Evolutionary conservation across 2,329 filamentous ascomycete species (phyloP).

Genomic region (Cordyceps cateniannulata): DNA sequence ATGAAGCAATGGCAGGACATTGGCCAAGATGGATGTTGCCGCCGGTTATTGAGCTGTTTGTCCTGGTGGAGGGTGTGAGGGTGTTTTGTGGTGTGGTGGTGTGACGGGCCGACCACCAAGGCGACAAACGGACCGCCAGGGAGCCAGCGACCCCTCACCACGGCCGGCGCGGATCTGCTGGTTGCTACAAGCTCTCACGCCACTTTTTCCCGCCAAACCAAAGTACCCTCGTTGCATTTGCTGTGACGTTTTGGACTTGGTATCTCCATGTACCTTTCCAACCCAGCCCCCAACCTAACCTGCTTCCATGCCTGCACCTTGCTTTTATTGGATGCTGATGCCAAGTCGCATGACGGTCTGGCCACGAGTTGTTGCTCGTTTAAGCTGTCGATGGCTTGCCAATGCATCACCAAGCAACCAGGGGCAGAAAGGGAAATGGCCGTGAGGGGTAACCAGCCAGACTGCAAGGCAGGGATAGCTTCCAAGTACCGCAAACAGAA

Average conservation of each 20-base stretch:
- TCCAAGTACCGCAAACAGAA: not conserved
- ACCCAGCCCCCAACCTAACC: not conserved
- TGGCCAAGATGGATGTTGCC: not conserved
- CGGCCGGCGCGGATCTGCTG: not conserved
- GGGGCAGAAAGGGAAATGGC: not conserved
- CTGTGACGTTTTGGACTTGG: not conserved
- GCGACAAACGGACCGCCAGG: not conserved
- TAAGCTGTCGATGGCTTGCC: not conserved
- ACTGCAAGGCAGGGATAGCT: not conserved
- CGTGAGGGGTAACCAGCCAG: not conserved
- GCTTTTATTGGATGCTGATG: not conserved
- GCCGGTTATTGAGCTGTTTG: not conserved
- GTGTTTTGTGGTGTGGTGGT: not conserved
- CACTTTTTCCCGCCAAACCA: not conserved
- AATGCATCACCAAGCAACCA: not conserved
- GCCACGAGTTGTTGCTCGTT: conserved; percentile 3
- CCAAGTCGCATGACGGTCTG: not conserved
- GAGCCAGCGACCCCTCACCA: conserved; percentile 3
- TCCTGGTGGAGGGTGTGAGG: not conserved
- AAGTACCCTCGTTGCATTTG: conserved; percentile 1
- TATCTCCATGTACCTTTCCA: conserved; percentile 7
- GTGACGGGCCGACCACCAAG: conserved; percentile 3
- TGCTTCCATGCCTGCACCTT: not conserved
- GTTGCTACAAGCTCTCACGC: conserved; percentile 4
- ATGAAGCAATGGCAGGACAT: not conserved